These are phyloP conservation scores for Sphaceloma murrayae DNA, from an alignment of 2,329 filamentous ascomycete genomes.

Conservation along the genomic window DNA sequence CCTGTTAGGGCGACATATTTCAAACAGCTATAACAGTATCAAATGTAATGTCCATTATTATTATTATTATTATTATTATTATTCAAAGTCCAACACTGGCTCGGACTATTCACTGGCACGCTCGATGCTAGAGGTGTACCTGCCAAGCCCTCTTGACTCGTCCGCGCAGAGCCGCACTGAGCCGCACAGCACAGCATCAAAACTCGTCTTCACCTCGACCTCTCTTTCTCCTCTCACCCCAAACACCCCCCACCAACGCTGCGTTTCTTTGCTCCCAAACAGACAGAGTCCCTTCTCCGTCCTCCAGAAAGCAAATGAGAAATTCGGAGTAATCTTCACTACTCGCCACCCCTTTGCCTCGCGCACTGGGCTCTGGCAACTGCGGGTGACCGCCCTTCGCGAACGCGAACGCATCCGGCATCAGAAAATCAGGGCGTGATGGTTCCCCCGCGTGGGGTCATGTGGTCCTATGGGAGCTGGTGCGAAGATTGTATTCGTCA, in stretches of 20 bases:
- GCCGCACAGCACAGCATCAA: conserved; percentile 10
- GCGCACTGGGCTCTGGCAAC: conserved; percentile 35
- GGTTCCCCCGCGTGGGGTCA: not conserved
- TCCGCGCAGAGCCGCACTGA: not conserved
- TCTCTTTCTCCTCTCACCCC: conserved; percentile 33
- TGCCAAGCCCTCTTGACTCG: conserved; percentile 6
- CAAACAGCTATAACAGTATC: too few relatives aligned
- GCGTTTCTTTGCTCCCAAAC: conserved; percentile 92
- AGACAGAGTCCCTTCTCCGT: conserved; percentile 30
- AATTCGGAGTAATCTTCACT: conserved; percentile 97
- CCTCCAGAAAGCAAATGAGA: conserved; percentile 67
- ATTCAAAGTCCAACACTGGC: too few relatives aligned
- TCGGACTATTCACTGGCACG: too few relatives aligned
- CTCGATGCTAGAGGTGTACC: too few relatives aligned
- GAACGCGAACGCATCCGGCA: conserved; percentile 77
- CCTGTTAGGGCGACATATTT: too few relatives aligned
- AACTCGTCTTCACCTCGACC: conserved; percentile 17
- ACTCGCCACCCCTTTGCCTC: conserved; percentile 31
- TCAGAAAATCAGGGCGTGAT: conserved; percentile 68
- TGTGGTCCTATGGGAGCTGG: conserved; percentile 69
- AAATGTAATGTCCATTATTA: too few relatives aligned
- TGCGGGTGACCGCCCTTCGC: conserved; percentile 83
- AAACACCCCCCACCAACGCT: conserved; percentile 83
- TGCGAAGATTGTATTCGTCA: conserved; percentile 89
- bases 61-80: too few relatives aligned